Base-by-base conservation (phyloP, 2,329 filamentous ascomycete species). In the Corniculantispora saksenae region DNA sequence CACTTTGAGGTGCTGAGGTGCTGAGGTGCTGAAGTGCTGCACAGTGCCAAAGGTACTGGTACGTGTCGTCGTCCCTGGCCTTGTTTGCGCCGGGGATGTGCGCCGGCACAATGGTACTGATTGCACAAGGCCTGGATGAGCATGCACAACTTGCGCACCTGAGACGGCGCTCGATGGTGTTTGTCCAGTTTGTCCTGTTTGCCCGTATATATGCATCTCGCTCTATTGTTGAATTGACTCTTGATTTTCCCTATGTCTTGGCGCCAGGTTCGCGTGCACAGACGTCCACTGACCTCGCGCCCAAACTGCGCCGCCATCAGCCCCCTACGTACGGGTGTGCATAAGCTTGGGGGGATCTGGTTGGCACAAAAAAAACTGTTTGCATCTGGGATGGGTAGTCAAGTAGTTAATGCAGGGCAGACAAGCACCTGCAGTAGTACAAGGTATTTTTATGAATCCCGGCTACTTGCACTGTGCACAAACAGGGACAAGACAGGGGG, bases 251-350 rank as follows among this genome's bases (percentile, higher is more conserved):
- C 25, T 13, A 27, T 40, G 32, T 38, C 53, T 45, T 57, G 15
- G 32, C 48, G 59, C 47, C 38, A 54, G 35, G 59, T 61, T 17
- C 59, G 48, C 59, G 23, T 19, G 59, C 59, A 61, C 59, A 53
- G 59, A 61, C 59, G 35, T 40, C 25, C 47, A 40, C 23, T 43
- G 32, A n/a, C 47, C 35, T 25, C 29, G 17, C 21, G n/a, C n/a
- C 17, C 3, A 21, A 48, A 19, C 45, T 23, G n/a, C 19, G 17
- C 45, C 5, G n/a, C 45, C 8, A 12, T 48, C 45, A 21, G 21
- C 45, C 45, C n/a, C n/a, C n/a, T 48, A 13, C 19, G 15, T 48
- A 10, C 38, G 4, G 4, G 38, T 43, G 38, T 43, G 38, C 38
- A 43, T 43, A 43, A 43, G 38, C 38, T 43, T 38, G 8, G 35